Evolutionary conservation across 2,329 filamentous ascomycete genomes (phyloP), one percentile per base, ranked within the genome.

Genomic region (Sclerotiophoma versabilis): DNA sequence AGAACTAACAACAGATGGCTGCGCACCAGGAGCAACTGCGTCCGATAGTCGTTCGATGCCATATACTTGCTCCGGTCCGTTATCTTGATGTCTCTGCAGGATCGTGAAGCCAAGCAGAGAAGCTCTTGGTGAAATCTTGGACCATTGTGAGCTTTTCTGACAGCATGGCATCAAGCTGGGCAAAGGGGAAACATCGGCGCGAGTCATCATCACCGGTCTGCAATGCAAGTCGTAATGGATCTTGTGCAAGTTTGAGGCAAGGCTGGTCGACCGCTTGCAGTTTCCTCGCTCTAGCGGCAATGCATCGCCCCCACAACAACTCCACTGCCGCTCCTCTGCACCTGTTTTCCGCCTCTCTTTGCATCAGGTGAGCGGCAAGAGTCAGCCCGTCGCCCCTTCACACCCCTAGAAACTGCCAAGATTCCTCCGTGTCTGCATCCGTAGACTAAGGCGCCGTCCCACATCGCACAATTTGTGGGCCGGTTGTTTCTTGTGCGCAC

Each of bases 171-270:
- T 39, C 27, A 20, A 27, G 33, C 50, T 38, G 30, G 44, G 44
- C 50, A 49, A 33, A 32, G 10, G 8, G 19, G 12, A 2, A 20
- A 37, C 9, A 23, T n/a, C 32, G 4, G 15, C 20, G 32, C 52
- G 46, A 56, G 53, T 56, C 53, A 56, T 43, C 53, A n/a, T 12
- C 17, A 42, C 53, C 53, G 53, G 53, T 55, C 34, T 49, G 42
- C 2, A 19, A 49, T 44, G 50, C 41, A 47, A 34, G 25, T 20
- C n/a, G 36, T 33, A 10, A 29, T 47, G 37, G 30, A 44, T 37
- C 5, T 12, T n/a, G 22, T 20, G 19, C 12, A 12, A n/a, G 19
- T 30, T 42, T 19, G 23, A 26, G 25, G 23, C 25, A 48, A 53
- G 49, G 49, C 41, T 55, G 52, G 33, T 37, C 19, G 32, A 41